These are phyloP conservation scores for Mucor sp. DNA, from an alignment of 371 early-diverging fungal genomes.

Conservation along the genomic window DNA sequence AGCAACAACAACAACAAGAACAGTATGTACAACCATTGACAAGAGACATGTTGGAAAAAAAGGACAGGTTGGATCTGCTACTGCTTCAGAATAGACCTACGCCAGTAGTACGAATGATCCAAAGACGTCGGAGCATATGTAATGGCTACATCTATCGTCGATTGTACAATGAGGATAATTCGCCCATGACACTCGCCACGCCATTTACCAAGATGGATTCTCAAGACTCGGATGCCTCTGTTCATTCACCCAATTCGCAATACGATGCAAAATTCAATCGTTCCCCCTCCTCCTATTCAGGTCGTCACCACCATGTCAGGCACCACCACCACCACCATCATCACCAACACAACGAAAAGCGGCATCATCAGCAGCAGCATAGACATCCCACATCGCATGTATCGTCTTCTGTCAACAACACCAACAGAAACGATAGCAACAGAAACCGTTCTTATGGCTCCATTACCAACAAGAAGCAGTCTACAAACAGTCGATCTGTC, in stretches of 20 bases:
- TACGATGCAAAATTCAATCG: neutral
- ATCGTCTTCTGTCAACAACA: neutral
- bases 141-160: conserved; percentile 9
- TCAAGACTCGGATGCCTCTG: neutral
- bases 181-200: neutral
- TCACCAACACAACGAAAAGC: no score
- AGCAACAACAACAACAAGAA: neutral
- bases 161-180: conserved; percentile 18
- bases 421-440: neutral
- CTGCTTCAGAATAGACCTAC: neutral
- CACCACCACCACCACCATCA: neutral
- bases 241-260: neutral
- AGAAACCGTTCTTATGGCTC: neutral
- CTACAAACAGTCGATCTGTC: neutral
- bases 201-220: neutral
- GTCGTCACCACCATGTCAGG: neutral
- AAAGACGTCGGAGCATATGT: conserved; percentile 10
- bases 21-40: conserved; percentile 13
- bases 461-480: neutral
- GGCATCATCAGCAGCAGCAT: neutral
- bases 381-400: neutral
- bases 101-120: neutral
- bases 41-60: conserved; percentile 10
- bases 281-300: neutral
- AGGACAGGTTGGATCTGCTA: conserved; percentile 7